These are phyloP conservation scores for Gossypium arboreum DNA, from an alignment of 345 rosid species.

Conservation along the genomic window DNA sequence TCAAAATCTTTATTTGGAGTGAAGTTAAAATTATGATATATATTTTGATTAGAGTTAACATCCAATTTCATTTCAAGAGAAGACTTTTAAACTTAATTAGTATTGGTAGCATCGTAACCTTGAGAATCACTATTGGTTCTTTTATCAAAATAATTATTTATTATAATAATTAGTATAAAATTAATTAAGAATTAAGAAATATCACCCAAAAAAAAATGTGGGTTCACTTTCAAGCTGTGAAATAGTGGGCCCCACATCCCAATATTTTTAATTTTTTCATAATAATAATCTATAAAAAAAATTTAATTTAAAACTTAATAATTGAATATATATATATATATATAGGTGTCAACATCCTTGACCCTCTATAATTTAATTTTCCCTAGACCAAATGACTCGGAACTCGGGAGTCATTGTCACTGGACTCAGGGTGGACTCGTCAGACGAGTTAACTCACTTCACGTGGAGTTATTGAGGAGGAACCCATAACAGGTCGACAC, in stretches of 20 bases:
- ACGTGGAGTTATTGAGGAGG: not conserved
- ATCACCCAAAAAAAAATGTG: not conserved
- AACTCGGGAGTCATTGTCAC: not conserved
- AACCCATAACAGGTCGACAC: not conserved
- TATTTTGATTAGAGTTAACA: no score
- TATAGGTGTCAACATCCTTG: not conserved
- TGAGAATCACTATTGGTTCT: no score
- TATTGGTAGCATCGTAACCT: no score
- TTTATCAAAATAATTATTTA: no score
- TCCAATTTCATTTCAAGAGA: no score
- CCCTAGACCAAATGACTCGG: not conserved
- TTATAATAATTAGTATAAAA: not conserved
- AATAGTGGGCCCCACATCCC: not conserved
- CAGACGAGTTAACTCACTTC: not conserved
- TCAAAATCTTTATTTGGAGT: accelerated
- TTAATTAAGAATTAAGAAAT: not conserved
- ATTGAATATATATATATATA: not conserved
- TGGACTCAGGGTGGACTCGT: constrained; percentile 7
- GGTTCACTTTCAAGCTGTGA: not conserved
- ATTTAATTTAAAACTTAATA: not conserved
- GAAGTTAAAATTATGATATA: no score
- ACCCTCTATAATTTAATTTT: not conserved
- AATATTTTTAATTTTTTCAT: not conserved
- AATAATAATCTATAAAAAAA: no score
- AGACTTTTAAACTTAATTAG: no score